Evolutionary conservation across 768 basidiomycete genomes (phyloP), one percentile per base, ranked within the genome.

Genomic region (Strobilomyces confusus): DNA sequence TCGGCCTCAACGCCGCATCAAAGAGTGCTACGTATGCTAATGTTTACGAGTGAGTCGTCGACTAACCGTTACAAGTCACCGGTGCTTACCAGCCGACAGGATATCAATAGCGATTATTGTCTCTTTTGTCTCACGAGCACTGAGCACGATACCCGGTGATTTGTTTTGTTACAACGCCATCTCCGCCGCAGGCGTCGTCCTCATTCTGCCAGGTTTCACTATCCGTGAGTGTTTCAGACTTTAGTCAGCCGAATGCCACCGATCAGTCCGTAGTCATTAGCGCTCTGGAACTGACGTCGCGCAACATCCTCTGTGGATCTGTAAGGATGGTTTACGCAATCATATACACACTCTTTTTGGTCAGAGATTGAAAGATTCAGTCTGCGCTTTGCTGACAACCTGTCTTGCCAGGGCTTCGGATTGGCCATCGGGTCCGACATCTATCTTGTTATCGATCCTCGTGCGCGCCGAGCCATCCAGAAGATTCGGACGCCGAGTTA

Each of bases 1-100:
- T 94, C 41, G 89, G 91, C 34, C 73, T 93, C 44, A 86, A 84
- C 63, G 83, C 89, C 9, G 92, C 92, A 4, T 80, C 85, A 59
- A 92, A 89, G 71, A 93, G 87, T 60, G 80, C 89, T 1, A 87
- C 91, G 73, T 95, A 93, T 69, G 91, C 92, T n/a, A 95, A 92
- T 63, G 91, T 95, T 52, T 95, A 94, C 63, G 93, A 95, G 93
- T 94, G 67, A 69, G 91, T 76, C 22, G 6, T 30, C 42, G 34
- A 34, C 36, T 47, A 45, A 25, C 34, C 9, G 14, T n/a, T 36
- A 47, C 8, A 3, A n/a, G n/a, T 22, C 12, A 22, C 50, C 22
- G 38, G 26, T 48, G 29, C 25, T 40, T 32, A 47, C 20, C 32
- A 7, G 30, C 13, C 5, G 38, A 15, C 38, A 94, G 92, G 67